Evolutionary conservation across 768 basidiomycete species (phyloP).

Genomic region (Strobilomyces echinocephalus): DNA sequence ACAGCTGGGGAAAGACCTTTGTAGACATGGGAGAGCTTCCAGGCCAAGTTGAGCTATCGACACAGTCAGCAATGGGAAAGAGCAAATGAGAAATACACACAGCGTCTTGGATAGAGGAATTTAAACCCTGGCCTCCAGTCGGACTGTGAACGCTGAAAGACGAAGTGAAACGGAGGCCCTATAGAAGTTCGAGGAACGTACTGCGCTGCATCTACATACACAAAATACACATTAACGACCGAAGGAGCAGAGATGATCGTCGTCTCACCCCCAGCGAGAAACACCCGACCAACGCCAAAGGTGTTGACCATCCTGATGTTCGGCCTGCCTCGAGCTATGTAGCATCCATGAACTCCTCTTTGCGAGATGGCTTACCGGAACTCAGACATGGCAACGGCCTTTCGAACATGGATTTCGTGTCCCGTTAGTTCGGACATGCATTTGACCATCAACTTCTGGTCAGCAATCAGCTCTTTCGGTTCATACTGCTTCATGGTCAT

Average conservation of each 20-base stretch:
- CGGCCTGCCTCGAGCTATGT: neutral
- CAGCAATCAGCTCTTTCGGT: constrained; percentile 11
- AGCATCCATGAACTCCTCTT: neutral
- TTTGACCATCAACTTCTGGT: constrained; percentile 27
- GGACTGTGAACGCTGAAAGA: constrained; percentile 16
- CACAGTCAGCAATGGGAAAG: neutral
- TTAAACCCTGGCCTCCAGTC: constrained; percentile 32
- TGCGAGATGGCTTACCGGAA: neutral
- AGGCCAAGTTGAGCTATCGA: constrained; percentile 37
- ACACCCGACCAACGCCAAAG: constrained; percentile 32
- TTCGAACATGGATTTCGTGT: constrained; percentile 29
- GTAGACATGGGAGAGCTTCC: constrained; percentile 42
- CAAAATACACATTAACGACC: neutral
- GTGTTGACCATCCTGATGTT: neutral
- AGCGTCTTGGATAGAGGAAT: constrained; percentile 37
- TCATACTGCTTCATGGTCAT: constrained; percentile 7
- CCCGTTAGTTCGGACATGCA: constrained; percentile 27
- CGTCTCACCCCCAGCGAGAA: neutral
- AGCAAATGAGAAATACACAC: constrained; percentile 23
- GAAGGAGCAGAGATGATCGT: neutral
- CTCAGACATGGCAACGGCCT: constrained; percentile 17
- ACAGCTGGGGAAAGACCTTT: constrained; percentile 32
- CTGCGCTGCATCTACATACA: neutral
- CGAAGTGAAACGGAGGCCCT: neutral
- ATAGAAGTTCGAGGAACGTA: neutral